Conservation (phyloP, 495 filamentous ascomycete genomes). For the Chaetomium tenue region DNA sequence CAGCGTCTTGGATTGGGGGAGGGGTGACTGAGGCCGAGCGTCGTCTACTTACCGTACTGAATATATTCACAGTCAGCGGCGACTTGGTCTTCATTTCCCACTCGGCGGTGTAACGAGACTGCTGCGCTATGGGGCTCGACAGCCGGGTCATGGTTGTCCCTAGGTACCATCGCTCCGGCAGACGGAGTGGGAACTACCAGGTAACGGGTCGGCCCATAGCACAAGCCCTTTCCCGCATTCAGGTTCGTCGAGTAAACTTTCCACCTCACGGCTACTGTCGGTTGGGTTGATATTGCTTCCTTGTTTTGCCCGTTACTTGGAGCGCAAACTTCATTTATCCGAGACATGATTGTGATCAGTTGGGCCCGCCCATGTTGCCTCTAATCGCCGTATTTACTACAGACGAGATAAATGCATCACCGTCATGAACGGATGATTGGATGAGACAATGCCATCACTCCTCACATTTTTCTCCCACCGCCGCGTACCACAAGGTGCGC, state of each 20-base stretch:
- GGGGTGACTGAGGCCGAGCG: not conserved
- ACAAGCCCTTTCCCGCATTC: not conserved
- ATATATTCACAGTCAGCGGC: not conserved
- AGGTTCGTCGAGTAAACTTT: no score
- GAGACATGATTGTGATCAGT: not conserved
- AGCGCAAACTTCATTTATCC: not conserved
- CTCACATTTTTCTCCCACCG: not conserved
- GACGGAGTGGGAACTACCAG: not conserved
- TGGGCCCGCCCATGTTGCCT: not conserved
- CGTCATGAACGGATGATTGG: not conserved
- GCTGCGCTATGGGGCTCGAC: not conserved
- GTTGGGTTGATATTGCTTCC: no score
- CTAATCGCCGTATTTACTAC: not conserved
- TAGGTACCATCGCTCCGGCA: not conserved
- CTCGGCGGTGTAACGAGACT: not conserved
- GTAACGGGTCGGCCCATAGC: not conserved
- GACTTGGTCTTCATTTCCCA: not conserved
- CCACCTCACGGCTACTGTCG: no score
- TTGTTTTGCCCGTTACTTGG: not conserved
- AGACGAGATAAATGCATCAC: not conserved
- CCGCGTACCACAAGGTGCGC: not conserved
- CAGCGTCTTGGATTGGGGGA: not conserved
- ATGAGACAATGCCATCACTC: not conserved
- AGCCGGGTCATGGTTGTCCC: constrained; percentile 2
- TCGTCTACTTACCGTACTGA: not conserved